Base-by-base conservation (phyloP, 108 stramenopile species). In the Stephanodiscus minutulus region DNA sequence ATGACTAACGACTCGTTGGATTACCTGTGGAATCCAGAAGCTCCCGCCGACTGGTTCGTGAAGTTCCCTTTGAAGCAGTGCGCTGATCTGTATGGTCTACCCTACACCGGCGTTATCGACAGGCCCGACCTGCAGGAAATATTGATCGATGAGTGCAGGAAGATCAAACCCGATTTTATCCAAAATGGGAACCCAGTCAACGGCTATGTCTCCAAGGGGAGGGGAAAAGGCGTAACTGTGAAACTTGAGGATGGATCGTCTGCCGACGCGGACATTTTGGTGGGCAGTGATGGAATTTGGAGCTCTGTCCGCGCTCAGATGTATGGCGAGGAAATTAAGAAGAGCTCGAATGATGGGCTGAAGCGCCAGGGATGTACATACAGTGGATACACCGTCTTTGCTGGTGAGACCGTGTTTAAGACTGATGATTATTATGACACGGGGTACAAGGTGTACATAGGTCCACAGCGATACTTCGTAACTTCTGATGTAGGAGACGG, bases 241-340 rank as follows among this genome's bases (percentile, higher is more conserved):
- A 85, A 76, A 18, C 85, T 98, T 44, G 74, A 79, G 20, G 91
- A 96, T 81, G 96, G 96, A 17, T 62, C 76, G 6, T 86, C 60
- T 52, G 89, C 70, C 24, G 83, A 94, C 20, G 93, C 90, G 25
- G 98, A 98, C 82, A 70, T 97, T 31, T 72, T 97, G 35, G 91
- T 98, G 10, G 98, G 98, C 11, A 82, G 88, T 21, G 98, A 98
- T 82, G 98, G 98, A 41, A 98, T 98, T 70, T 98, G 98, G 98
- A 91, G 90, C 22, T 87, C 91, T 31, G 87, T 98, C 15, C 87
- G 97, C 22, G 90, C 90, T 27, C 95, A 98, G 82, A 97, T 98
- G 97, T 97, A 96, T 85, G 77, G 88, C 28, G 97, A 98, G 78
- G 86, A 90, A 47, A 78, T 93, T 29, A 88, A 90, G 79, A 85